Percentiles rank a stretch among this genome's conserved stretches.
Conservation (phyloP, 495 filamentous ascomycete species). For the Staphylotrichum tortipilum region DNA sequence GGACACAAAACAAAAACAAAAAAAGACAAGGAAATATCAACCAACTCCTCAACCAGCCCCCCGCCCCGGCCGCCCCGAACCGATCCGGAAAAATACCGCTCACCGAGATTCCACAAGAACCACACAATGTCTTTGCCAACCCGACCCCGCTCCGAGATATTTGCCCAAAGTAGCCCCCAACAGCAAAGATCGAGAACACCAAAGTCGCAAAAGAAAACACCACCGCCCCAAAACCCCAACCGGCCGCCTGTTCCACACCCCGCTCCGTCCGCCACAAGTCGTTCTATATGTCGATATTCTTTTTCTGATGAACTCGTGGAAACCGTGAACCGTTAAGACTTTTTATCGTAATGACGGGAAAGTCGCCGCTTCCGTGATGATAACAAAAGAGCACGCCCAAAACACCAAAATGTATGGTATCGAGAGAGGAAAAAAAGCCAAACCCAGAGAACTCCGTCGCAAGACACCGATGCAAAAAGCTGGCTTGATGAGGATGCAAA, state of each 20-base stretch:
- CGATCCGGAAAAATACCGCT: slow-evolving; percentile 13
- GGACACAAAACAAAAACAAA: too few relatives aligned
- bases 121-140: slow-evolving; percentile 23
- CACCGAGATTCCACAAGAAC: slow-evolving; percentile 18
- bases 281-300: slow-evolving; percentile 31
- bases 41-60: slow-evolving; percentile 23
- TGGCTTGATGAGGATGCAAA: slow-evolving; percentile 25
- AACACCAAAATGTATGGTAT: slow-evolving; percentile 28
- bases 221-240: slow-evolving; percentile 4
- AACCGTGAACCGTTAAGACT: slow-evolving; percentile 31
- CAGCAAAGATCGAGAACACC: slow-evolving; percentile 25
- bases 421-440: slow-evolving; percentile 19
- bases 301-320: slow-evolving; percentile 31
- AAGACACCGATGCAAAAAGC: slow-evolving; percentile 29
- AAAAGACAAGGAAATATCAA: slow-evolving; percentile 18
- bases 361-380: slow-evolving; percentile 30
- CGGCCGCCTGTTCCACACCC: slow-evolving; percentile 8
- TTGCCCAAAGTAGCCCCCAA: slow-evolving; percentile 21
- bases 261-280: slow-evolving; percentile 11
- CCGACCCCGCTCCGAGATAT: slow-evolving; percentile 16
- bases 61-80: slow-evolving; percentile 1
- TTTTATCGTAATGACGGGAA: slow-evolving; percentile 26
- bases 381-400: slow-evolving; percentile 15
- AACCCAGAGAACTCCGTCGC: slow-evolving; percentile 27
- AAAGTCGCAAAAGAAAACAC: slow-evolving; percentile 16